Conservation (phyloP, 164 flowering plant species). For the Buxus sempervirens region DNA sequence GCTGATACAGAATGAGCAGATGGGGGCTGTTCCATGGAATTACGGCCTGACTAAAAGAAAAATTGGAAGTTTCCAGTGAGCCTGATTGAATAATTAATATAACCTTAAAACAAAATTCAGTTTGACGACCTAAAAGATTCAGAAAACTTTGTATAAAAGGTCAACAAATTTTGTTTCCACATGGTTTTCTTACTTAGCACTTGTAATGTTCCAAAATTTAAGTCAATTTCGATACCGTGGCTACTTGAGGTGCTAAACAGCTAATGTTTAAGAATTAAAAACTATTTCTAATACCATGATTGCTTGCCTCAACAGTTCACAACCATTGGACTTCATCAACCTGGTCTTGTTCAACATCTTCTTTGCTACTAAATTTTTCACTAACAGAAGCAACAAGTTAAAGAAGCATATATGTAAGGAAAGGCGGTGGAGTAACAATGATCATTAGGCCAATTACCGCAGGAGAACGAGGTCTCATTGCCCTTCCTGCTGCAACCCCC, state of each 20-base stretch:
- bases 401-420: neutral
- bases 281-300: too few relatives aligned
- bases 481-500: constrained; percentile 52
- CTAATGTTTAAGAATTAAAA: too few relatives aligned
- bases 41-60: constrained; percentile 55
- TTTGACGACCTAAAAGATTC: neutral
- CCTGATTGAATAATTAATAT: neutral
- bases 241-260: too few relatives aligned
- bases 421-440: too few relatives aligned
- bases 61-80: constrained; percentile 17
- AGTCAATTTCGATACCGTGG: too few relatives aligned
- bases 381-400: too few relatives aligned
- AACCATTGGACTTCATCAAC: too few relatives aligned
- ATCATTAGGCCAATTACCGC: constrained; percentile 30
- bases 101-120: neutral
- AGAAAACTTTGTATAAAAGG: neutral
- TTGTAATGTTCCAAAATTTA: too few relatives aligned
- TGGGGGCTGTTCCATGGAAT: constrained; percentile 18
- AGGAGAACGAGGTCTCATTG: constrained; percentile 44
- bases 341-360: too few relatives aligned
- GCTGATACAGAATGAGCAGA: constrained; percentile 1
- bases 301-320: too few relatives aligned
- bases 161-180: neutral
- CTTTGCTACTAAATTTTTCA: too few relatives aligned
- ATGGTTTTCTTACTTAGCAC: too few relatives aligned